A percentile compares a stretch with the other conserved stretches of the same genome.
Evolutionary conservation across 208 protist genomes (phyloP).

Genomic region (Herpetomonas tarakana): DNA sequence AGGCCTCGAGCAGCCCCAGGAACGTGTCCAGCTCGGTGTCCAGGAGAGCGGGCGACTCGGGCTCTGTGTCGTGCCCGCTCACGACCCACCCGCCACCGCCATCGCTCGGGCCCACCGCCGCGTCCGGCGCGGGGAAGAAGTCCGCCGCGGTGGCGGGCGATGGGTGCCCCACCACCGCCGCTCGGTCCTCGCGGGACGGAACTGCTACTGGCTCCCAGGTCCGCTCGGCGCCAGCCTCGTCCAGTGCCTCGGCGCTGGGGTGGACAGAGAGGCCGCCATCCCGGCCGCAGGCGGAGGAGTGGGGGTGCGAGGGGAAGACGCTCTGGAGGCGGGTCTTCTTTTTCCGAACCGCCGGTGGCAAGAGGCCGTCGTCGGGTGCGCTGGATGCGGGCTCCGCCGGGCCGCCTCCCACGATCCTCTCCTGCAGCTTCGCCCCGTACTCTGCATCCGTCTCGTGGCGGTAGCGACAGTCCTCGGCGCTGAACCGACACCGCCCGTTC

Average conservation of each 20-base stretch:
- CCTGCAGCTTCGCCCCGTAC: constrained; percentile 21
- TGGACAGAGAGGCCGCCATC: neutral
- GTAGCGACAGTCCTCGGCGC: constrained; percentile 38
- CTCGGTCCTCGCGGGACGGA: no score
- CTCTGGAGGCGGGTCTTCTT: neutral
- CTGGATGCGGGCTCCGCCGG: neutral
- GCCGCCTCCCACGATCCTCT: constrained; percentile 1
- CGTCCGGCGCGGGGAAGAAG: neutral
- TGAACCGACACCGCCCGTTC: constrained; percentile 41
- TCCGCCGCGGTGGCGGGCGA: neutral
- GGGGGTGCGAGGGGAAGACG: neutral
- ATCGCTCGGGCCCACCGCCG: neutral
- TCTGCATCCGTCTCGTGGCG: constrained; percentile 61
- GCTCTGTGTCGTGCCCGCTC: no score
- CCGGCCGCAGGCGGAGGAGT: neutral
- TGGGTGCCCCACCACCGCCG: neutral
- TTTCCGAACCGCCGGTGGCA: neutral
- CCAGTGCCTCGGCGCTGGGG: neutral
- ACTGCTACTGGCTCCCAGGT: no score
- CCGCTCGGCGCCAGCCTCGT: neutral
- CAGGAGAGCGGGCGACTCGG: neutral
- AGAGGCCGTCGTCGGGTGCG: neutral
- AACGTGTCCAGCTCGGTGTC: constrained; percentile 40
- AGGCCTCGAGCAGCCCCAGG: constrained; percentile 47
- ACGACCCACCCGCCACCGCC: constrained; percentile 2